These are phyloP conservation scores for Scolecobasidium constrictum DNA, from an alignment of 2,329 filamentous ascomycete genomes.

Conservation along the genomic window DNA sequence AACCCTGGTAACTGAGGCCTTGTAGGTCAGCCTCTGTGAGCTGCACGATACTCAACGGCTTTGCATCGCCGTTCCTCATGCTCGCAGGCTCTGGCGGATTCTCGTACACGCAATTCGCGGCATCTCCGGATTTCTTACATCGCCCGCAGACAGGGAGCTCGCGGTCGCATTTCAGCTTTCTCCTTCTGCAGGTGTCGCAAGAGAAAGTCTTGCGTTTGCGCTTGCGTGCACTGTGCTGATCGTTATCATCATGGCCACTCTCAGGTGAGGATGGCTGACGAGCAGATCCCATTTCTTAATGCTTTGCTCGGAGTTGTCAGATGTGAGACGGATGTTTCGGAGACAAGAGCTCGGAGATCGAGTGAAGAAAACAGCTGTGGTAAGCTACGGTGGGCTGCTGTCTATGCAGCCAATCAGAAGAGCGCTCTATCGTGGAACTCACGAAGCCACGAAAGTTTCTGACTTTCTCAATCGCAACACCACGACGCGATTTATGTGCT, in stretches of 20 bases:
- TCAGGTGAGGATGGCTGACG: not conserved
- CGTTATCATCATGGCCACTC: not conserved
- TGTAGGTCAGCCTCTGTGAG: not conserved
- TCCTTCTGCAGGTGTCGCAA: slow-evolving; percentile 4
- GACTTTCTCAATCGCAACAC: not conserved
- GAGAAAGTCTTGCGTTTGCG: slow-evolving; percentile 6
- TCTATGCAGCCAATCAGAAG: not conserved
- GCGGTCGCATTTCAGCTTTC: slow-evolving; percentile 9
- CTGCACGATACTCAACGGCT: not conserved
- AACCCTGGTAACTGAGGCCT: not conserved
- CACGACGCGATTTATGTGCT: too few species aligned
- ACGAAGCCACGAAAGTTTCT: not conserved
- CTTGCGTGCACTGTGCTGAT: not conserved
- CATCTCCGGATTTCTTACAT: slow-evolving; percentile 1
- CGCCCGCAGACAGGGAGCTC: slow-evolving; percentile 5
- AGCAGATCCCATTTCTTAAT: not conserved
- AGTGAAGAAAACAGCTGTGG: not conserved
- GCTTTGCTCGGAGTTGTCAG: not conserved
- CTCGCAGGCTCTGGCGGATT: not conserved
- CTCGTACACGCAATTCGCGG: slow-evolving; percentile 4
- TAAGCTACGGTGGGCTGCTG: not conserved
- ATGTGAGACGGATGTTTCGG: not conserved
- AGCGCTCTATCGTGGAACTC: not conserved
- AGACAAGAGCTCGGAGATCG: not conserved
- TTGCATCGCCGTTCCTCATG: too few species aligned